These are phyloP conservation scores for Quercus engelmannii DNA, from an alignment of 306 rosid species.

Conservation along the genomic window DNA sequence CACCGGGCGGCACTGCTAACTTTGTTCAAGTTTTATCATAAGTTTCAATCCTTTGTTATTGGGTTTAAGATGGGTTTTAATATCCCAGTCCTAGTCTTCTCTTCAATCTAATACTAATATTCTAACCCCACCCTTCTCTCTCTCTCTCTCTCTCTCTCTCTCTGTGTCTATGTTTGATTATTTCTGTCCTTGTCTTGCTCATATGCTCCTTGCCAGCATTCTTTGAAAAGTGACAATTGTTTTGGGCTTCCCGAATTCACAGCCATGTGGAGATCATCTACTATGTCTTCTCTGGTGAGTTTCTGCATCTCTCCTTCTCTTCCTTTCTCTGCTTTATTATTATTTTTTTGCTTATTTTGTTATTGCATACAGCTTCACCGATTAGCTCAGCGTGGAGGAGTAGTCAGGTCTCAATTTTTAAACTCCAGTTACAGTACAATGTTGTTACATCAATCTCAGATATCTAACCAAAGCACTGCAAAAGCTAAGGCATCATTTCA, in stretches of 20 bases:
- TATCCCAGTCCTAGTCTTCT: no score
- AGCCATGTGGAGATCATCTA: constrained; percentile 13
- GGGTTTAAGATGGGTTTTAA: no score
- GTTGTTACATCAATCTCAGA: constrained; percentile 14
- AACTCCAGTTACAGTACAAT: constrained; percentile 9
- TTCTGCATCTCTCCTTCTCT: neutral
- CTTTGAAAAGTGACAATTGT: neutral
- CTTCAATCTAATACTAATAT: no score
- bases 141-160: no score
- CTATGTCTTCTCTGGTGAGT: constrained; percentile 22
- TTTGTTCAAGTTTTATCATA: no score
- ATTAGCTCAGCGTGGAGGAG: constrained; percentile 26
- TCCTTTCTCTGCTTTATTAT: neutral
- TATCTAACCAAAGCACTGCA: constrained; percentile 4
- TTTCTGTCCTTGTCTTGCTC: neutral
- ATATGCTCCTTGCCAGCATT: neutral
- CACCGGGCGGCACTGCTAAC: no score
- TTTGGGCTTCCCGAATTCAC: neutral
- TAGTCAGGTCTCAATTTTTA: constrained; percentile 10
- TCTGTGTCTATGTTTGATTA: no score
- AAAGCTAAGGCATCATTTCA: neutral
- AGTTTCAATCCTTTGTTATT: no score
- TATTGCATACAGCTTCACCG: constrained; percentile 18
- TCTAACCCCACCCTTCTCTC: no score
- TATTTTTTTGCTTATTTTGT: neutral